Conservation (phyloP, 306 rosid genomes). For the Boehmeria nivea region DNA sequence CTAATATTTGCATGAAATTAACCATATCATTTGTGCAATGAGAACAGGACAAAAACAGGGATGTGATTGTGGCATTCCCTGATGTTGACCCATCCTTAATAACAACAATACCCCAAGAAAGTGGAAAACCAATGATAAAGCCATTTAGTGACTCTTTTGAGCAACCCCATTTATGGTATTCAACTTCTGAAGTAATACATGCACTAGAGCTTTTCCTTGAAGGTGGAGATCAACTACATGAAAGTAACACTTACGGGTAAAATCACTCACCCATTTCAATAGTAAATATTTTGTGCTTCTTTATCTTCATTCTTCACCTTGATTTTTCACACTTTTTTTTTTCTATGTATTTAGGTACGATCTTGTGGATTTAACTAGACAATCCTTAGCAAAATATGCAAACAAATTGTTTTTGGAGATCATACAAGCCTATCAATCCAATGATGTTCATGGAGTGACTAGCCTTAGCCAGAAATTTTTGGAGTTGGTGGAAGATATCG, state of each 20-base stretch:
- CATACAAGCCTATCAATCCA: slow-evolving; percentile 55
- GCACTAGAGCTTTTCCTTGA: slow-evolving; percentile 67
- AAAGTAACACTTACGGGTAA: slow-evolving; percentile 57
- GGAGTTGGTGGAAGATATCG: slow-evolving; percentile 67
- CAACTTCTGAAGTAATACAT: slow-evolving; percentile 67
- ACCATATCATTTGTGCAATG: slow-evolving; percentile 23
- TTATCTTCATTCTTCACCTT: not conserved
- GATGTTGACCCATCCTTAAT: slow-evolving; percentile 74
- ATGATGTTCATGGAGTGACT: slow-evolving; percentile 31
- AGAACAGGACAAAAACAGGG: slow-evolving; percentile 86
- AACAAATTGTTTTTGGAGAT: slow-evolving; percentile 55
- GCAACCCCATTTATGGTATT: slow-evolving; percentile 81
- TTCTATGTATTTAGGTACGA: slow-evolving; percentile 52
- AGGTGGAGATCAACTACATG: slow-evolving; percentile 55
- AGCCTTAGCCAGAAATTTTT: slow-evolving; percentile 48
- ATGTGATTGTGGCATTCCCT: slow-evolving; percentile 80
- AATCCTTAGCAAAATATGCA: slow-evolving; percentile 74
- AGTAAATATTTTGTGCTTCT: no score
- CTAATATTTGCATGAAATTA: slow-evolving; percentile 15
- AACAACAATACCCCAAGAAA: slow-evolving; percentile 25
- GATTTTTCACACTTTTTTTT: slow-evolving; percentile 7
- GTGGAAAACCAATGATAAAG: slow-evolving; percentile 26
- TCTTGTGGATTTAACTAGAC: slow-evolving; percentile 81
- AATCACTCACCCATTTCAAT: not conserved
- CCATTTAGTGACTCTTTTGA: slow-evolving; percentile 52